Percentiles rank a stretch among this genome's conserved stretches.
These are phyloP conservation scores for Zalaria sp. DNA, from an alignment of 2,329 filamentous ascomycete genomes.

Conservation along the genomic window DNA sequence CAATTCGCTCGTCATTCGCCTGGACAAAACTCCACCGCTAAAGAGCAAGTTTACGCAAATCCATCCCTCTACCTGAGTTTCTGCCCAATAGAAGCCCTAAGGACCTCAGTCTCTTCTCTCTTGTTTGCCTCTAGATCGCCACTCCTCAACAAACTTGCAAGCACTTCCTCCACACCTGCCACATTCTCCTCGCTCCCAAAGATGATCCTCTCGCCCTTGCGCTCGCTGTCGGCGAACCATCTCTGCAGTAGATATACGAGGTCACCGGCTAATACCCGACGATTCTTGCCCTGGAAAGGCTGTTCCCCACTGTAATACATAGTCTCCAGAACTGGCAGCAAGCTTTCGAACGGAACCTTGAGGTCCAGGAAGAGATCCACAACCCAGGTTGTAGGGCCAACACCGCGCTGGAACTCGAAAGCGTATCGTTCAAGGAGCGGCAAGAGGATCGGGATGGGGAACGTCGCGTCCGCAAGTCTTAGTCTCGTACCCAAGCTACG, in stretches of 20 bases:
- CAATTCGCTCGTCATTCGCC: too few relatives aligned
- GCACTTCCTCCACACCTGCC: slow-evolving; percentile 21
- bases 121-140: slow-evolving; percentile 10
- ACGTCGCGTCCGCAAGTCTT: slow-evolving; percentile 14
- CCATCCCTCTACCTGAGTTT: slow-evolving; percentile 1
- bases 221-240: slow-evolving; percentile 46
- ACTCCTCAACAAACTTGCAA: slow-evolving; percentile 10
- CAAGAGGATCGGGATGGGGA: slow-evolving; percentile 29
- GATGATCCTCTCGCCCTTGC: slow-evolving; percentile 35
- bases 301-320: slow-evolving; percentile 55
- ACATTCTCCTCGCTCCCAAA: slow-evolving; percentile 49
- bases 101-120: neutral
- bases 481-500: slow-evolving; percentile 42
- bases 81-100: slow-evolving; percentile 2
- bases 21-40: neutral
- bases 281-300: slow-evolving; percentile 46
- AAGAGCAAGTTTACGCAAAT: neutral
- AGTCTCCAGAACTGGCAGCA: slow-evolving; percentile 48
- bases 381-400: slow-evolving; percentile 41
- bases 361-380: slow-evolving; percentile 52
- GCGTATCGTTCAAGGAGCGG: slow-evolving; percentile 42
- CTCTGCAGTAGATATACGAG: slow-evolving; percentile 45
- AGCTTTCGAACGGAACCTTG: slow-evolving; percentile 44
- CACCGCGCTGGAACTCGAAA: slow-evolving; percentile 32
- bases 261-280: slow-evolving; percentile 44